Conservation (phyloP, 2,329 filamentous ascomycete species). For the Orbilia blumenaviensis region DNA sequence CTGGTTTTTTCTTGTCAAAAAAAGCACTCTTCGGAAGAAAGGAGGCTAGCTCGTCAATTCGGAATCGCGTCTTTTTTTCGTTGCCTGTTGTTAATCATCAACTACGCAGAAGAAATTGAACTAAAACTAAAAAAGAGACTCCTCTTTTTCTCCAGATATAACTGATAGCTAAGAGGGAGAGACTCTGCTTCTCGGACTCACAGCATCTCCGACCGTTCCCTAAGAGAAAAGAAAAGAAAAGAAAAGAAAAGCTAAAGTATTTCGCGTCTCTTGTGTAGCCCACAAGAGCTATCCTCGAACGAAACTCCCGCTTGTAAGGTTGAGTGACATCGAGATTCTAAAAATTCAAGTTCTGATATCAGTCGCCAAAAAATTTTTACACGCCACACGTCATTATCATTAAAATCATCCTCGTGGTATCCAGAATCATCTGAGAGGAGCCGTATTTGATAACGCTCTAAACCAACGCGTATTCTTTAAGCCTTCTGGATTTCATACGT, state of each 20-base stretch:
- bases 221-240: constrained; percentile 15
- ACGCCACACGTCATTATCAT: constrained; percentile 15
- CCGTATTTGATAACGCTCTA: constrained; percentile 42
- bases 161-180: constrained; percentile 46
- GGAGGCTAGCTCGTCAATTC: constrained; percentile 48
- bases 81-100: constrained; percentile 53
- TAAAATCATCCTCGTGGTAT: constrained; percentile 48
- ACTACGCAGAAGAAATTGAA: constrained; percentile 44
- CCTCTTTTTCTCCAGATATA: constrained; percentile 13
- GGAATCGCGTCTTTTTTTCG: constrained; percentile 49
- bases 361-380: constrained; percentile 20
- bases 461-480: constrained; percentile 52
- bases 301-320: constrained; percentile 54
- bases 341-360: constrained; percentile 24
- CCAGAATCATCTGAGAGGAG: constrained; percentile 41
- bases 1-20: constrained; percentile 26
- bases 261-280: constrained; percentile 41
- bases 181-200: constrained; percentile 38
- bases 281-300: constrained; percentile 44
- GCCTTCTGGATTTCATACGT: constrained; percentile 47
- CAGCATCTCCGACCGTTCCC: constrained; percentile 40
- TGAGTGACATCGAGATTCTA: constrained; percentile 49
- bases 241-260: constrained; percentile 32
- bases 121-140: constrained; percentile 32
- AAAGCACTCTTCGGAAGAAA: constrained; percentile 27